These are phyloP conservation scores for Melaleuca alternifolia DNA, from an alignment of 345 rosid genomes.

Conservation along the genomic window DNA sequence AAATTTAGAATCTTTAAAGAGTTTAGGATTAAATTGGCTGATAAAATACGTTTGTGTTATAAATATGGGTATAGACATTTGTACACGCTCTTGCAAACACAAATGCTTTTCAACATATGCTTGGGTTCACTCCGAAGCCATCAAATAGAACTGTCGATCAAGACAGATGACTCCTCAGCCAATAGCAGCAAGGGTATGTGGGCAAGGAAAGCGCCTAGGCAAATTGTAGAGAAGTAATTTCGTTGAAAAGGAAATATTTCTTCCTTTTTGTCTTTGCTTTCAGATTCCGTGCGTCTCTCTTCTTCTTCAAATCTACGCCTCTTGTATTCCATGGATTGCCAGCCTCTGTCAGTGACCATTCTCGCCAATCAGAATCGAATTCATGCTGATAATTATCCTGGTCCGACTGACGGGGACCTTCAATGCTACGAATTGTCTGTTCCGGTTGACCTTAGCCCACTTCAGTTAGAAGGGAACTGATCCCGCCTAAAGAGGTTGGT, in stretches of 20 bases:
- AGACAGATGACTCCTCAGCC: not conserved
- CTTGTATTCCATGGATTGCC: not conserved
- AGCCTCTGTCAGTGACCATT: not conserved
- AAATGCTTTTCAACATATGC: not conserved
- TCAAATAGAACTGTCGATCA: not conserved
- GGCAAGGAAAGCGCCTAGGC: not conserved
- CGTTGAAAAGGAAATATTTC: not conserved
- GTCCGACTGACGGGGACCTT: not conserved
- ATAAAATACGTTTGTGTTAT: too few species aligned
- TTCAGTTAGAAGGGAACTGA: not conserved
- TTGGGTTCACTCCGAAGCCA: not conserved
- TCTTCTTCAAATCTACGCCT: not conserved
- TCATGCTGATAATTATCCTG: not conserved
- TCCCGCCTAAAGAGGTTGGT: not conserved
- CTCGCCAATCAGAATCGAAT: not conserved
- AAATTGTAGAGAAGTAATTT: not conserved
- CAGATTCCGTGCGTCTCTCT: not conserved
- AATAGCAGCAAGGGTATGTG: not conserved
- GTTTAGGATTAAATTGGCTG: too few species aligned
- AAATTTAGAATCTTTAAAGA: too few species aligned
- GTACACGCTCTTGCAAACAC: not conserved
- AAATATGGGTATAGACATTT: not conserved
- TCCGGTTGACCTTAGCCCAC: not conserved
- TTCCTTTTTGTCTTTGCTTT: not conserved
- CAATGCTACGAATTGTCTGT: not conserved